Evolutionary conservation across 352 stramenopile genomes (phyloP).

Genomic region (Hyaloperonospora brassicae): DNA sequence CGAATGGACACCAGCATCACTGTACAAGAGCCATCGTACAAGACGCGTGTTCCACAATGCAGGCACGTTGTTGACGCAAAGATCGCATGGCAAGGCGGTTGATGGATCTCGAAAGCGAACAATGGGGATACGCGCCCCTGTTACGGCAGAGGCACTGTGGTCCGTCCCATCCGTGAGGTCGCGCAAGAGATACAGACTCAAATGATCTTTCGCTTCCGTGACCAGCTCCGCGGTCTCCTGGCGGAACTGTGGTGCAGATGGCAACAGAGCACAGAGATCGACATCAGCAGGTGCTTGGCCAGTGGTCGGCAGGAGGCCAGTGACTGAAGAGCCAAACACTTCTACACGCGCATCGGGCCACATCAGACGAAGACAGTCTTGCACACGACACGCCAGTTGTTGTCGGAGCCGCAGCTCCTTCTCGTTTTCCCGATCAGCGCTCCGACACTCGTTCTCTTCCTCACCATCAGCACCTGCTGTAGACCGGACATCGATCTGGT

Average conservation of each 20-base stretch:
- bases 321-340: slow-evolving; percentile 66
- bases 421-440: not conserved
- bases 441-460: not conserved
- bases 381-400: slow-evolving; percentile 31
- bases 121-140: slow-evolving; percentile 57
- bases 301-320: slow-evolving; percentile 25
- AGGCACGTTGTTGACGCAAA: slow-evolving; percentile 78
- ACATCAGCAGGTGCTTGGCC: slow-evolving; percentile 29
- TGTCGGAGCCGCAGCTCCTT: slow-evolving; percentile 24
- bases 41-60: slow-evolving; percentile 77
- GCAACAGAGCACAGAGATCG: slow-evolving; percentile 65
- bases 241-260: slow-evolving; percentile 35
- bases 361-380: slow-evolving; percentile 38
- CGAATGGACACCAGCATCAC: not conserved
- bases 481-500: slow-evolving; percentile 1
- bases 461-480: not conserved
- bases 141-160: slow-evolving; percentile 18
- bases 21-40: slow-evolving; percentile 29
- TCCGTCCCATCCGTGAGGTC: slow-evolving; percentile 10
- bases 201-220: slow-evolving; percentile 60
- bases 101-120: slow-evolving; percentile 43
- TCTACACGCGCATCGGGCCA: slow-evolving; percentile 61
- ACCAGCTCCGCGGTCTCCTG: slow-evolving; percentile 38
- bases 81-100: slow-evolving; percentile 42
- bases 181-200: slow-evolving; percentile 43